phyloP scores from a whole-genome alignment of 495 filamentous ascomycete species.

The Stereocaulon alpinum region DNA sequence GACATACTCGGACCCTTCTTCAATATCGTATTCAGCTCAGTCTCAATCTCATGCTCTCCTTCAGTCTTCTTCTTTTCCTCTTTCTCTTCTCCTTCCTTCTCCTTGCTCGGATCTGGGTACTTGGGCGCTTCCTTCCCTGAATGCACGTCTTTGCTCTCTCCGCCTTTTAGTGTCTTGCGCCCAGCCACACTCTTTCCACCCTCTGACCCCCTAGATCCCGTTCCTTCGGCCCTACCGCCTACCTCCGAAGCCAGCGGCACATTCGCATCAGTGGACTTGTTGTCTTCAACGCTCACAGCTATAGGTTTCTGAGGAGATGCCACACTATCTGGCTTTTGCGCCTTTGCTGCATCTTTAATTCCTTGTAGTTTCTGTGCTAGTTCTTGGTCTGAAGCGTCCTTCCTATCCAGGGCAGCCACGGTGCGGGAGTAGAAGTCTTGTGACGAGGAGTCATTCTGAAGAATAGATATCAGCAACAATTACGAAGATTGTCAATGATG shows the following conservation, averaged over 20 bases:
- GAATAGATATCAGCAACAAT: neutral
- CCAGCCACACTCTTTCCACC: slow-evolving; percentile 52
- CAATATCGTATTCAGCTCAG: slow-evolving; percentile 64
- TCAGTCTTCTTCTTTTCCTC: slow-evolving; percentile 41
- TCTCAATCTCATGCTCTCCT: slow-evolving; percentile 48
- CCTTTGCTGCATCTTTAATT: slow-evolving; percentile 28
- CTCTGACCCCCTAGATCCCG: slow-evolving; percentile 13
- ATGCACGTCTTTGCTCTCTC: slow-evolving; percentile 26
- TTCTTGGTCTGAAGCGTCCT: slow-evolving; percentile 27
- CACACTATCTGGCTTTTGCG: slow-evolving; percentile 23
- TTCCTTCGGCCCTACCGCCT: slow-evolving; percentile 8
- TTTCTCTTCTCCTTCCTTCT: slow-evolving; percentile 26
- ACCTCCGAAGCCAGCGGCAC: slow-evolving; percentile 6
- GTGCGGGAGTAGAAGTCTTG: slow-evolving; percentile 43
- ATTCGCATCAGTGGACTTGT: slow-evolving; percentile 38
- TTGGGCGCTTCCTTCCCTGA: slow-evolving; percentile 31
- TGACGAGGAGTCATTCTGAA: slow-evolving; percentile 38
- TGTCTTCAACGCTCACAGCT: slow-evolving; percentile 34
- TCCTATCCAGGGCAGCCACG: slow-evolving; percentile 39
- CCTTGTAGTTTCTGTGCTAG: slow-evolving; percentile 29
- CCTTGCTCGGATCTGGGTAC: slow-evolving; percentile 15
- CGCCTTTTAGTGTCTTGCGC: slow-evolving; percentile 49
- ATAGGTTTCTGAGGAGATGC: slow-evolving; percentile 11
- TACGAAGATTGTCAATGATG: neutral
- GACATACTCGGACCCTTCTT: slow-evolving; percentile 70